Percentiles rank a stretch among this genome's conserved stretches.
phyloP scores from a whole-genome alignment of 352 stramenopile species.

The Phytophthora cajani region DNA sequence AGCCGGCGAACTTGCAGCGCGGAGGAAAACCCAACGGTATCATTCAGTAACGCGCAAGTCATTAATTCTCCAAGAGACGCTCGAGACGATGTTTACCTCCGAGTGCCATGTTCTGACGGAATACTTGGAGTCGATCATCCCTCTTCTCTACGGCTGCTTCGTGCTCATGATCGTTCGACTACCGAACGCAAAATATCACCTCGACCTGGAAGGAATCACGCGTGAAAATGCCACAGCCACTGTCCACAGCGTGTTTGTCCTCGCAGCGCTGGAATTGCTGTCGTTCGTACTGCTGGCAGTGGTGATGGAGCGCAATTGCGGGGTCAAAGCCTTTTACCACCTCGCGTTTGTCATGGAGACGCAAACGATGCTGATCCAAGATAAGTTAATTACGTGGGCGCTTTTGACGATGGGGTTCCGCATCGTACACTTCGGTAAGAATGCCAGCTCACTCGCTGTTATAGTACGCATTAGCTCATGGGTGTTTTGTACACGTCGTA shows the following conservation, averaged over 20 bases:
- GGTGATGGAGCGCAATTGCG: constrained; percentile 34
- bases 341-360: constrained; percentile 48
- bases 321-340: constrained; percentile 30
- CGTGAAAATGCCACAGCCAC: constrained; percentile 1
- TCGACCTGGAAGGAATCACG: not conserved
- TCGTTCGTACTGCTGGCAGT: constrained; percentile 35
- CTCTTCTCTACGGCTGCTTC: not conserved
- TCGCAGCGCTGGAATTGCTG: constrained; percentile 33
- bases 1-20: not conserved
- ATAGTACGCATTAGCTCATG: not conserved
- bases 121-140: constrained; percentile 40
- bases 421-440: constrained; percentile 35
- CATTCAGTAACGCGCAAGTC: not conserved
- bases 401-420: constrained; percentile 29
- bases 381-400: constrained; percentile 32
- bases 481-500: not conserved
- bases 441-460: not conserved
- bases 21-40: not conserved
- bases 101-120: constrained; percentile 47
- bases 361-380: constrained; percentile 37
- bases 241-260: constrained; percentile 11
- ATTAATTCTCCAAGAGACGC: constrained; percentile 9
- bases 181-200: not conserved
- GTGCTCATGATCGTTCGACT: constrained; percentile 1
- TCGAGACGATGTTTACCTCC: constrained; percentile 36